Evolutionary conservation across 192 early-diverging fungal species (phyloP).

Genomic region (Mortierella alpina): DNA sequence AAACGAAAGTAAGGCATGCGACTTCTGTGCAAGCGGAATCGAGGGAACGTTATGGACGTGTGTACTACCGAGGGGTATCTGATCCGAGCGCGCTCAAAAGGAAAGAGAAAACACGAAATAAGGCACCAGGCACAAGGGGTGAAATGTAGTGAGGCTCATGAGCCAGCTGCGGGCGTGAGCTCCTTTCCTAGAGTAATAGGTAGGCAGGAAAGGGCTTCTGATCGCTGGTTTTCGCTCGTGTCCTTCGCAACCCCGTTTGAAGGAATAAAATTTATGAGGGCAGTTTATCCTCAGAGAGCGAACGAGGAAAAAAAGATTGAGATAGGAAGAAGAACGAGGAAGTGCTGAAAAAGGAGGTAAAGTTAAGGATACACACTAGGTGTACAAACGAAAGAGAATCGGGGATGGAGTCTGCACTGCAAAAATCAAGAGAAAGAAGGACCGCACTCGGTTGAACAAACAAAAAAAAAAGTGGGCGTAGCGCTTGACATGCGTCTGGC

Average conservation of each 20-base stretch:
- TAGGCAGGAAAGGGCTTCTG: not conserved
- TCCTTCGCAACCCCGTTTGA: constrained; percentile 4
- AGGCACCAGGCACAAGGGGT: constrained; percentile 9
- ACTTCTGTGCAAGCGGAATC: no score
- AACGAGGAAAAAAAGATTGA: not conserved
- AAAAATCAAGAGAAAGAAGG: not conserved
- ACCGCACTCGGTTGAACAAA: not conserved
- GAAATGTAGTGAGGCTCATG: not conserved
- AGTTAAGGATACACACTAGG: constrained; percentile 15
- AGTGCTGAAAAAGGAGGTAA: constrained; percentile 19
- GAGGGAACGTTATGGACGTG: no score
- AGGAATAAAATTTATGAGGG: not conserved
- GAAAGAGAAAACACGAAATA: not conserved
- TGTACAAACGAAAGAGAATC: not conserved
- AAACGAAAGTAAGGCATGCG: not conserved
- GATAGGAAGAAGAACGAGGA: not conserved
- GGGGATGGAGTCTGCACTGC: not conserved
- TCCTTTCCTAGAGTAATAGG: not conserved
- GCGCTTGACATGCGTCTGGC: no score
- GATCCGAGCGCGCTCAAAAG: constrained; percentile 1
- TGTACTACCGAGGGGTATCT: constrained; percentile 6
- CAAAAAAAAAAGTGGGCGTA: not conserved
- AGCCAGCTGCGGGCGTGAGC: not conserved
- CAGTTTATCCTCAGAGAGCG: not conserved
- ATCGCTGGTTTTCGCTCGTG: not conserved